Evolutionary conservation across 163 green algal genomes (phyloP), one percentile per base, ranked within the genome.

Genomic region (Scenedesmus sp.): DNA sequence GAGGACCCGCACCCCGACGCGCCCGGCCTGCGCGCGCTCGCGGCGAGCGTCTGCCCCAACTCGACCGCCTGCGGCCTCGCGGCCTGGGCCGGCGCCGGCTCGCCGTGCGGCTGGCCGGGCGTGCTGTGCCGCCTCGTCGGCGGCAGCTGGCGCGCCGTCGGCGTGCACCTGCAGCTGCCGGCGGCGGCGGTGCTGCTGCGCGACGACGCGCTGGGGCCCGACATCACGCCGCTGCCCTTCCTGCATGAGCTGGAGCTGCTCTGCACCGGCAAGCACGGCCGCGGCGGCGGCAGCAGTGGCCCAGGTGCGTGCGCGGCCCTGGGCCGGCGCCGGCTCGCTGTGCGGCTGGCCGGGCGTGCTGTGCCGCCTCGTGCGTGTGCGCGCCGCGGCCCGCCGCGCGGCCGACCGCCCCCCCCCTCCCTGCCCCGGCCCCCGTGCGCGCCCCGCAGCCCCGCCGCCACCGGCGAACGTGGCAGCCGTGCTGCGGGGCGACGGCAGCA

Each of bases 11-110:
- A 78, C 47, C 54, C 54, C 44, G 70, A 78, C 51, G 9, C 26
- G 33, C 6, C 13, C 26, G 71, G 58, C 11, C 58, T 80, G 33
- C 71, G 71, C 13, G 71, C 58, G 15, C 47, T 80, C 22, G 71
- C 71, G 50, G 44, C 58, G 36, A 80, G 71, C 58, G 71, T 80
- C n/a, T 80, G 71, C 45, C 45, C 36, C n/a, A n/a, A n/a, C n/a
- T n/a, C n/a, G n/a, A n/a, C n/a, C n/a, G n/a, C n/a, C n/a, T n/a
- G n/a, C n/a, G n/a, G n/a, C n/a, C n/a, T n/a, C n/a, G n/a, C n/a
- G n/a, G n/a, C n/a, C n/a, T n/a, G n/a, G n/a, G n/a, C n/a, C n/a
- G n/a, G n/a, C n/a, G n/a, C n/a, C n/a, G n/a, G n/a, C n/a, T n/a
- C n/a, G n/a, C n/a, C n/a, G n/a, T n/a, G n/a, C n/a, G n/a, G n/a